phyloP scores from a whole-genome alignment of 2,329 filamentous ascomycete genomes.

The Nakataea oryzae region DNA sequence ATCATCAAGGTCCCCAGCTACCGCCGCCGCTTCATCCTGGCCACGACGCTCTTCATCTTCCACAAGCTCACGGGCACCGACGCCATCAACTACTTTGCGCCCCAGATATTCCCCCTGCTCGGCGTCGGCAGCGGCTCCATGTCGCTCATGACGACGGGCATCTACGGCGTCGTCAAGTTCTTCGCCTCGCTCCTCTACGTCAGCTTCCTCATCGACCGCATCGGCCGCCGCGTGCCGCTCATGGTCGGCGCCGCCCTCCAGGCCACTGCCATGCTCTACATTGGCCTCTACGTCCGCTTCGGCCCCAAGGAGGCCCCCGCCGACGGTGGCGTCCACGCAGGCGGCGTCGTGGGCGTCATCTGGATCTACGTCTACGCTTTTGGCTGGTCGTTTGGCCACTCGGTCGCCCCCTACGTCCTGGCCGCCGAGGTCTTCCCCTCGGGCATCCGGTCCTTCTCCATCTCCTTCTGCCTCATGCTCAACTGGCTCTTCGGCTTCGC shows the following conservation, averaged over 20 bases:
- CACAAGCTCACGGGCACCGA: constrained; percentile 30
- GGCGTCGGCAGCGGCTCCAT: constrained; percentile 20
- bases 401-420: constrained; percentile 16
- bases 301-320: constrained; percentile 12
- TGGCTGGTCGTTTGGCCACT: constrained; percentile 17
- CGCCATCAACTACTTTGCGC: constrained; percentile 27
- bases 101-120: constrained; percentile 27
- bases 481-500: constrained; percentile 24
- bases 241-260: constrained; percentile 13
- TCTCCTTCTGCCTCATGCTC: constrained; percentile 17
- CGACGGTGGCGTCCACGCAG: constrained; percentile 21
- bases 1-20: constrained; percentile 15
- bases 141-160: constrained; percentile 24
- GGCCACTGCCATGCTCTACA: constrained; percentile 16
- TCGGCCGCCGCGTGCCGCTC: constrained; percentile 18
- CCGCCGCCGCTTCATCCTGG: constrained; percentile 14
- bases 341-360: constrained; percentile 28
- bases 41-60: constrained; percentile 20
- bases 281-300: constrained; percentile 22
- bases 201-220: constrained; percentile 19
- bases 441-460: constrained; percentile 18
- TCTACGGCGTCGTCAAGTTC: constrained; percentile 16
- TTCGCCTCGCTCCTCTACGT: constrained; percentile 14
- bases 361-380: constrained; percentile 20
- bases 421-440: constrained; percentile 22